These are phyloP conservation scores for Thuja plicata DNA, from an alignment of 83 land plant species.

Conservation along the genomic window DNA sequence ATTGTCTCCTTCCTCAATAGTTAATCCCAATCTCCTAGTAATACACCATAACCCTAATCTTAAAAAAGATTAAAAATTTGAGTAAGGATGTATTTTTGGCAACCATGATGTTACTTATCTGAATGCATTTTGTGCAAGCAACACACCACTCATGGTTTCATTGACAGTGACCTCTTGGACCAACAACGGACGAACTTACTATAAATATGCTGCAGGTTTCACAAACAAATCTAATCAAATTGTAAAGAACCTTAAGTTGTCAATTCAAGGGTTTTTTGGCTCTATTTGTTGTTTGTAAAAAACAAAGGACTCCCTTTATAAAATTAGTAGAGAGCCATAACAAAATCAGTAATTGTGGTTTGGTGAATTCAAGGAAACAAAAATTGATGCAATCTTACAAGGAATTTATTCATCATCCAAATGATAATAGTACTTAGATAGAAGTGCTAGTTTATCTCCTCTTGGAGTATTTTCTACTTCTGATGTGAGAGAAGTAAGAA, in stretches of 20 bases:
- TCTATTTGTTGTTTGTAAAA: conserved; percentile 70
- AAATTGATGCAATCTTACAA: no score
- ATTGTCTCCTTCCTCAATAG: no score
- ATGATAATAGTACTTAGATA: no score
- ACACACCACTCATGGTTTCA: conserved; percentile 21
- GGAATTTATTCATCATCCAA: no score
- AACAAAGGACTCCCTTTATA: conserved; percentile 27
- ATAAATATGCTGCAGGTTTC: conserved; percentile 50
- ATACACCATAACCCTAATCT: not conserved
- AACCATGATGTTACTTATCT: not conserved
- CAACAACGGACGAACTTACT: conserved; percentile 46
- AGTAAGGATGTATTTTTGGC: not conserved
- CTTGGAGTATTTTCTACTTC: no score
- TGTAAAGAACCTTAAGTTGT: conserved; percentile 41
- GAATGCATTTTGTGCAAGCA: not conserved
- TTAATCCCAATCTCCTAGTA: not conserved
- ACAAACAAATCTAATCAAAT: conserved; percentile 69
- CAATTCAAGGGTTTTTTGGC: conserved; percentile 54
- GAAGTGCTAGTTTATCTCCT: no score
- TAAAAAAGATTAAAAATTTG: not conserved
- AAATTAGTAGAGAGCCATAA: no score
- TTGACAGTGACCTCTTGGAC: conserved; percentile 66
- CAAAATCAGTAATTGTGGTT: no score
- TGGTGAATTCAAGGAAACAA: no score
- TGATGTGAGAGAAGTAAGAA: no score